Percentiles rank a stretch among this genome's conserved stretches.
Evolutionary conservation across 1,284 basidiomycete genomes (phyloP).

Genomic region (Puccinia horiana): DNA sequence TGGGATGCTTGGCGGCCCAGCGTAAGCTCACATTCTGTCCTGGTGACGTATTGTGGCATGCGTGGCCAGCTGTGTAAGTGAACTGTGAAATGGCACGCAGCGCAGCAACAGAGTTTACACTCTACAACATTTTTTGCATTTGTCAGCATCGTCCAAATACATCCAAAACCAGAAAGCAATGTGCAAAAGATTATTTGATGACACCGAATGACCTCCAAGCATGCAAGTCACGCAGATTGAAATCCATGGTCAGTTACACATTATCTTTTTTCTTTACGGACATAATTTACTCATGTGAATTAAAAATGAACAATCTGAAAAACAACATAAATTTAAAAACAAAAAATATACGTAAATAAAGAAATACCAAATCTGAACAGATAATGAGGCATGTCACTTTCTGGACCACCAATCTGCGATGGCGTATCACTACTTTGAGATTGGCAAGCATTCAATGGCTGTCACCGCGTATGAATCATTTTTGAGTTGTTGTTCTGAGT

Average conservation of each 20-base stretch:
- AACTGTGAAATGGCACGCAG: too few species aligned
- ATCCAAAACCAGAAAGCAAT: too few species aligned
- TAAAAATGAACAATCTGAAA: too few species aligned
- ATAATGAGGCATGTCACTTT: neutral
- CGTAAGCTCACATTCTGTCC: too few species aligned
- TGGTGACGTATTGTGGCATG: too few species aligned
- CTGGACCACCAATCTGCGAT: neutral
- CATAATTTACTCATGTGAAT: neutral
- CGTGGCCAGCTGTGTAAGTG: too few species aligned
- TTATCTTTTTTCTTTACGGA: neutral
- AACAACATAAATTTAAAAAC: too few species aligned
- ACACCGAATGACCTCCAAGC: neutral
- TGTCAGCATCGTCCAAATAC: too few species aligned
- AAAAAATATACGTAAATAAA: neutral
- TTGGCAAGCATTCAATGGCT: neutral
- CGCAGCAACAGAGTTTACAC: too few species aligned
- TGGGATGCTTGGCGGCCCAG: too few species aligned
- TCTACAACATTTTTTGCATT: too few species aligned
- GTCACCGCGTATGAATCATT: neutral
- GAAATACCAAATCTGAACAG: neutral
- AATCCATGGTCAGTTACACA: constrained; percentile 5
- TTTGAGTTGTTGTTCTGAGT: neutral
- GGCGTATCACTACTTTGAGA: neutral
- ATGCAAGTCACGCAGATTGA: neutral
- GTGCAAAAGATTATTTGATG: neutral